Conservation (phyloP, 2,329 filamentous ascomycete species). For the Pseudopyrenochaeta lycopersici region DNA sequence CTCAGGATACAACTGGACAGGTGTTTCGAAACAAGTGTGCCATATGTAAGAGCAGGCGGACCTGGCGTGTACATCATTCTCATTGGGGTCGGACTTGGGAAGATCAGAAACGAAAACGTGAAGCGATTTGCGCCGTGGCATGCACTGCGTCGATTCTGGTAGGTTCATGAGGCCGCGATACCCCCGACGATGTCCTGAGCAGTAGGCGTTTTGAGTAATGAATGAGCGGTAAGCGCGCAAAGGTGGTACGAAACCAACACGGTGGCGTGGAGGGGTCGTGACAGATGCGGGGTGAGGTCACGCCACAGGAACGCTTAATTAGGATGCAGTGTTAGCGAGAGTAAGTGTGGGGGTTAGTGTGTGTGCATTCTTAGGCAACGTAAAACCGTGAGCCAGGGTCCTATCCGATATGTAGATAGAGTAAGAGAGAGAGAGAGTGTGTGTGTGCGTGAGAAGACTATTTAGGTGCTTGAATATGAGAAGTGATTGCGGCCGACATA, state of each 20-base stretch:
- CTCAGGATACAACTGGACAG: background rate
- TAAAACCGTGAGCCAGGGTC: background rate
- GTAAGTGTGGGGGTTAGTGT: constrained; percentile 11
- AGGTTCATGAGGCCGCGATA: background rate
- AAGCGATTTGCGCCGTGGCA: background rate
- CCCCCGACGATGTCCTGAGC: background rate
- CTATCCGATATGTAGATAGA: too few species aligned
- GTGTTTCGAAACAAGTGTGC: background rate
- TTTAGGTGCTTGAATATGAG: background rate
- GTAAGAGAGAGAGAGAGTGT: background rate
- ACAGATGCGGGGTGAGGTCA: constrained; percentile 40
- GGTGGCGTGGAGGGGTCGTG: constrained; percentile 2
- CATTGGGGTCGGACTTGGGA: background rate
- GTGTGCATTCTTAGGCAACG: background rate
- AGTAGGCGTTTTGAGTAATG: background rate
- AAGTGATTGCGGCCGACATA: too few species aligned
- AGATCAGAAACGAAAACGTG: background rate
- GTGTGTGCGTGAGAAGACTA: too few species aligned
- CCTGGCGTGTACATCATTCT: background rate
- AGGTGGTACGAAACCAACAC: background rate
- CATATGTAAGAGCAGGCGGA: background rate
- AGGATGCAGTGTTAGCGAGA: constrained; percentile 20
- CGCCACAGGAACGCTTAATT: constrained; percentile 19
- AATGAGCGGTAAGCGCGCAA: constrained; percentile 11
- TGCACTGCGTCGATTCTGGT: background rate